Conservation (phyloP, 768 basidiomycete genomes). For the Asterophora parasitica region DNA sequence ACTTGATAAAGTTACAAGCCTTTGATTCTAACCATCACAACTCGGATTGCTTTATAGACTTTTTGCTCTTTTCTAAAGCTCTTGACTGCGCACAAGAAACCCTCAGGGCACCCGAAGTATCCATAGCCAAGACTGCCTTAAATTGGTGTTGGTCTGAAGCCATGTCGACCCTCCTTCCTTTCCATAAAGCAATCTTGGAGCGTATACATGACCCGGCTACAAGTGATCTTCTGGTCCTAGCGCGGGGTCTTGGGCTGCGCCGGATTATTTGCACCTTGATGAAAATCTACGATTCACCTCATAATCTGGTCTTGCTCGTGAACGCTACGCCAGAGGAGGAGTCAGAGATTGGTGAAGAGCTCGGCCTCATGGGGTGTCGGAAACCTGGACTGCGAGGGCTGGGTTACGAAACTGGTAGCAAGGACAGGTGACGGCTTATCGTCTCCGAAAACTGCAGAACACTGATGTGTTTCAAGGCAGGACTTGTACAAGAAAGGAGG, state of each 20-base stretch:
- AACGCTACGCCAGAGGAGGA: conserved; percentile 87
- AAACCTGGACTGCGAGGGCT: conserved; percentile 81
- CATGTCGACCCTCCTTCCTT: conserved; percentile 55
- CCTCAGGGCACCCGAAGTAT: background rate
- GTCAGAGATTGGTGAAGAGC: conserved; percentile 84
- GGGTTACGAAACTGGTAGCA: conserved; percentile 71
- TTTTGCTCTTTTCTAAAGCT: background rate
- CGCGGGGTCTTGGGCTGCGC: conserved; percentile 86
- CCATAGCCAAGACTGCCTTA: background rate
- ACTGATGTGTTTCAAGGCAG: conserved; percentile 45
- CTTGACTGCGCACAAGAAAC: background rate
- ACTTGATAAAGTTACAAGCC: conserved; percentile 2
- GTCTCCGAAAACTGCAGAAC: background rate
- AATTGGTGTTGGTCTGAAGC: background rate
- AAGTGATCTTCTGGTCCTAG: conserved; percentile 73
- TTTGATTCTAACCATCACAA: background rate
- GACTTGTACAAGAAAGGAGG: conserved; percentile 85
- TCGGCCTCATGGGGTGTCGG: conserved; percentile 88
- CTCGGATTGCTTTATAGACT: background rate
- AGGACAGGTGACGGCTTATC: conserved; percentile 61
- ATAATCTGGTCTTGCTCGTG: conserved; percentile 79
- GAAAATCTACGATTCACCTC: conserved; percentile 87
- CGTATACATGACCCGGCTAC: conserved; percentile 70
- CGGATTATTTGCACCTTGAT: conserved; percentile 80
- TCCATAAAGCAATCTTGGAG: conserved; percentile 64